These are phyloP conservation scores for Echeveria elegans DNA, from an alignment of 164 flowering plant species.

Conservation along the genomic window DNA sequence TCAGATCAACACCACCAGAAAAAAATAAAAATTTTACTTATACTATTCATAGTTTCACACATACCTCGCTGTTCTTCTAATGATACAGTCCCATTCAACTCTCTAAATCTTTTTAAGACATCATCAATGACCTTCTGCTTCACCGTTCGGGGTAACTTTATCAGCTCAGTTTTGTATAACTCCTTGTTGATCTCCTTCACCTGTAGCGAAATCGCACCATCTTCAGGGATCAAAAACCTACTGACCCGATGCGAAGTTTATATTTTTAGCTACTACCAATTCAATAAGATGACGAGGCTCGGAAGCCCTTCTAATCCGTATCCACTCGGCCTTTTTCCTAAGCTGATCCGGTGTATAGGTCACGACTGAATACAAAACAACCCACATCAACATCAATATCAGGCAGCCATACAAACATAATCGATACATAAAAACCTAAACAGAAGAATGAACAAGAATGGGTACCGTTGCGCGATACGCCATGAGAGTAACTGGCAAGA, in stretches of 20 bases:
- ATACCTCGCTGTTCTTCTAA: slow-evolving; percentile 51
- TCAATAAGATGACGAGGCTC: slow-evolving; percentile 59
- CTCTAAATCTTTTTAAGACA: slow-evolving; percentile 44
- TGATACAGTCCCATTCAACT: slow-evolving; percentile 33
- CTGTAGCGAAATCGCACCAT: slow-evolving; percentile 23
- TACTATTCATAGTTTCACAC: no score
- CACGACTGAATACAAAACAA: slow-evolving; percentile 30
- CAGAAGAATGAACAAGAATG: neutral
- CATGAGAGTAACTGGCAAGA: neutral
- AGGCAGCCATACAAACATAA: no score
- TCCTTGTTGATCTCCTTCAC: slow-evolving; percentile 39
- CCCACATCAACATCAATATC: neutral
- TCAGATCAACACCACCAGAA: no score
- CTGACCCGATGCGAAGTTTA: neutral
- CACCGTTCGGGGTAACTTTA: slow-evolving; percentile 33
- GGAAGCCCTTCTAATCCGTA: slow-evolving; percentile 52
- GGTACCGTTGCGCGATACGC: neutral
- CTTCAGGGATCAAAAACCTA: neutral
- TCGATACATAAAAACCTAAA: no score
- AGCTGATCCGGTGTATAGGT: slow-evolving; percentile 72
- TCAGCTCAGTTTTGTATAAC: slow-evolving; percentile 20
- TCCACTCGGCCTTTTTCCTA: slow-evolving; percentile 75
- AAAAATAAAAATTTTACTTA: no score
- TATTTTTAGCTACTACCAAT: slow-evolving; percentile 36
- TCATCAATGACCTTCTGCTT: slow-evolving; percentile 62